A percentile compares a stretch with the other conserved stretches of the same genome.
Conservation (phyloP, 2,329 filamentous ascomycete species). For the Aspergillus tamarii region DNA sequence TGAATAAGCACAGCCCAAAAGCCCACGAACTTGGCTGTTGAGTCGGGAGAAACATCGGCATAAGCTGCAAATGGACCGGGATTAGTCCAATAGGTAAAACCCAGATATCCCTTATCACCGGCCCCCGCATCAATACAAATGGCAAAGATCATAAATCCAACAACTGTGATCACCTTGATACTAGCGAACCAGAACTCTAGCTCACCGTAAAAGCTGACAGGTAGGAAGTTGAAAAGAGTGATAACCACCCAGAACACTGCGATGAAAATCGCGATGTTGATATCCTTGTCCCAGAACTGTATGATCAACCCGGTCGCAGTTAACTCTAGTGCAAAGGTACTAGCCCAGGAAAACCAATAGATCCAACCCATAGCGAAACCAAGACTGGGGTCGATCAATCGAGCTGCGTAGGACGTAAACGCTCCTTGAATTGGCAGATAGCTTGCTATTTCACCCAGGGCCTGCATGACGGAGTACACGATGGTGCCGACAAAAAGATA, state of each 20-base stretch:
- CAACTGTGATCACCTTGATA: constrained; percentile 75
- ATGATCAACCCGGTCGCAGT: constrained; percentile 74
- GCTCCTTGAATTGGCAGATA: constrained; percentile 76
- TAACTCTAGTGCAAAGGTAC: constrained; percentile 73
- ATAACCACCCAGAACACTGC: constrained; percentile 73
- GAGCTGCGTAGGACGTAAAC: constrained; percentile 75
- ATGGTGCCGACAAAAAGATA: constrained; percentile 72
- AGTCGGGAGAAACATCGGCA: constrained; percentile 21
- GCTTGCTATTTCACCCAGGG: constrained; percentile 70
- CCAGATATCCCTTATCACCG: constrained; percentile 69
- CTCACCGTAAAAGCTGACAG: constrained; percentile 74
- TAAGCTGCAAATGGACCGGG: constrained; percentile 71
- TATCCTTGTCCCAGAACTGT: constrained; percentile 68
- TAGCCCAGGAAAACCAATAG: constrained; percentile 79
- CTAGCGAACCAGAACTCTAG: constrained; percentile 78
- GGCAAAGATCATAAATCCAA: constrained; percentile 76
- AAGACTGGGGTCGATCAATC: constrained; percentile 72
- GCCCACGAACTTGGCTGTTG: constrained; percentile 63
- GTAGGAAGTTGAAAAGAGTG: constrained; percentile 69
- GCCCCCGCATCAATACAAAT: constrained; percentile 76
- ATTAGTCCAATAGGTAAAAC: constrained; percentile 70
- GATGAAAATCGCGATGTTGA: constrained; percentile 74
- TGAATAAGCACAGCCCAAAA: constrained; percentile 57
- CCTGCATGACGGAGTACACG: constrained; percentile 75
- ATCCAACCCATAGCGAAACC: constrained; percentile 82